Percentiles rank a stretch among this genome's conserved stretches.
These are phyloP conservation scores for Trichosporon faecale DNA, from an alignment of 1,284 basidiomycete species.

Conservation along the genomic window DNA sequence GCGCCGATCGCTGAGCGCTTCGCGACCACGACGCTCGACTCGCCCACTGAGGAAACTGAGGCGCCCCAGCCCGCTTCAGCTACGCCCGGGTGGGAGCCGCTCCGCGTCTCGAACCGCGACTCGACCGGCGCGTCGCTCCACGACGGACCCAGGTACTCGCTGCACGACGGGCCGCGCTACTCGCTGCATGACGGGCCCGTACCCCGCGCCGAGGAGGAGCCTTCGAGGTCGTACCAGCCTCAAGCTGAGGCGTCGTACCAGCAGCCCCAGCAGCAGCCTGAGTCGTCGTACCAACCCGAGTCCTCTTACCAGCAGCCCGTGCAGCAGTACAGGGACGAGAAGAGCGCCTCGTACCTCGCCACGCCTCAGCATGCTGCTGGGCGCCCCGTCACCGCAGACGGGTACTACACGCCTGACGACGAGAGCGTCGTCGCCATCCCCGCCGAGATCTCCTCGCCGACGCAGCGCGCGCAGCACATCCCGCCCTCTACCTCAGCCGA, in stretches of 20 bases:
- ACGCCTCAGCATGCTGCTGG: not conserved
- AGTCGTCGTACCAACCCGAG: not conserved
- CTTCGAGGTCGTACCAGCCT: no score
- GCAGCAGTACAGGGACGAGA: no score
- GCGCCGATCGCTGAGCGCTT: constrained; percentile 1
- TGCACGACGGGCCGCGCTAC: constrained; percentile 10
- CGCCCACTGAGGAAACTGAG: not conserved
- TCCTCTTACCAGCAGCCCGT: not conserved
- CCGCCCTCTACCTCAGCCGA: not conserved
- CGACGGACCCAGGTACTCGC: constrained; percentile 13
- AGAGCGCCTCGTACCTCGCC: not conserved
- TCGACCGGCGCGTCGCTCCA: constrained; percentile 8
- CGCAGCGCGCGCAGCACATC: not conserved
- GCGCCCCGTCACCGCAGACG: not conserved
- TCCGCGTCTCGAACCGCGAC: constrained; percentile 5
- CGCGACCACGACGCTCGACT: not conserved
- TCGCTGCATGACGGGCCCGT: not conserved
- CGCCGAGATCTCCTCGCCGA: not conserved
- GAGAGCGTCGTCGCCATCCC: constrained; percentile 1
- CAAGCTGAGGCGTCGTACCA: no score
- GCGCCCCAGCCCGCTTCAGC: not conserved
- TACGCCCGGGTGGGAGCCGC: constrained; percentile 4
- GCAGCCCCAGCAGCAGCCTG: not conserved
- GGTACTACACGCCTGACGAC: not conserved
- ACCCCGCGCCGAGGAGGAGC: not conserved